Evolutionary conservation across 2,329 filamentous ascomycete genomes (phyloP), one percentile per base, ranked within the genome.

Genomic region (Alternaria gaisen): DNA sequence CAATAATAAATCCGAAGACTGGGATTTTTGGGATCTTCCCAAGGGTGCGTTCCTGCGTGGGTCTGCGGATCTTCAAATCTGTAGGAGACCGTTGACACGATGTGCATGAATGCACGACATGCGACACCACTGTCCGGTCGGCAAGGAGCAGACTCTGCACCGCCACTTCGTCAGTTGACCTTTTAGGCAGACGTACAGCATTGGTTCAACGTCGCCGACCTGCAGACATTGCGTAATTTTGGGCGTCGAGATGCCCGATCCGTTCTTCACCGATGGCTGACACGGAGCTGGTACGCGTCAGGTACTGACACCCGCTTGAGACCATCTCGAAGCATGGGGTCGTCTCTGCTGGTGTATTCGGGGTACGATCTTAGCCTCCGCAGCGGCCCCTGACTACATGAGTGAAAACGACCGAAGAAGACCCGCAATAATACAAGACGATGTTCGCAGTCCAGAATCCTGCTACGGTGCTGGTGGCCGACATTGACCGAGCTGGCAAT

Each of bases 41-140:
- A 24, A 43, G 30, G 36, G 50, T 52, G 5, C 12, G 24, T 38
- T 32, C 28, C 48, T 34, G 6, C 34, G 28, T 24, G 54, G 58
- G 28, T 24, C 54, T 20, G 58, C 54, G 34, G 58, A 61, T 61
- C 48, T 58, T 61, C 54, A 32, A 9, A 16, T 20, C 34, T 58
- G 44, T 16, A 30, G 20, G 22, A 46, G 36, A 14, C 26, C 26
- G 48, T 58, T n/a, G 5, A 40, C 32, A 12, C 36, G 11, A 30
- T 30, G 38, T 41, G 43, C 43, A 56, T 32, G 53, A 16, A 50
- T 53, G 51, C 26, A 42, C 24, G 38, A 53, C 36, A 43, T 53
- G n/a, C 10, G 26, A 41, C 51, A 34, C 38, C 38, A 43, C 51
- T 7, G 9, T 12, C 4, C 9, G 20, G 6, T 24, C 40, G 36